Evolutionary conservation across 805 yeast genomes (phyloP), one percentile per base, ranked within the genome.

Genomic region (Yamadazyma endophytica): DNA sequence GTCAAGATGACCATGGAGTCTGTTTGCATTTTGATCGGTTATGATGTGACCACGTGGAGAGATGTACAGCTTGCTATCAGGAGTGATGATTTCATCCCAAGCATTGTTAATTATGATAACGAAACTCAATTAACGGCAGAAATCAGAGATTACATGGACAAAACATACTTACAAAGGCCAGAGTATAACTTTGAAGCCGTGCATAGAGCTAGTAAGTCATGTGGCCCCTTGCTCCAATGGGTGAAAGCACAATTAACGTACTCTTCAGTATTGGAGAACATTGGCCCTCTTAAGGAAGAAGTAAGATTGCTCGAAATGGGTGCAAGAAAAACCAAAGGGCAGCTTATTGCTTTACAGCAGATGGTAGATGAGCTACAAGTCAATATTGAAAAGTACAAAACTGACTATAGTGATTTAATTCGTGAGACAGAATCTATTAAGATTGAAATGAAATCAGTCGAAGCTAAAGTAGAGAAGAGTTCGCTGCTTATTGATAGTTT

Each of bases 151-250:
- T 64, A 57, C 32, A 76, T 90, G 78, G 78, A 79, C 23, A 41
- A 52, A 1, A 65, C 63, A 2, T 90, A 82, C 46, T 55, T 89
- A 8, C 61, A 79, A 0, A 62, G 77, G 32, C 72, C 78, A 0
- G 81, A 75, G 31, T 89, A 73, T 51, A 85, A 74, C 24, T 82
- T 60, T 45, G 88, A 80, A 28, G 59, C 83, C 0, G 95, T 86
- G 0, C 75, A 83, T 45, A 65, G 97, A 23, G 97, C 97, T 4
- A 82, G 95, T 54, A 87, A 84, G 49, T 97, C 97, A 0, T 87
- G 97, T 61, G 97, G 96, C 0, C 97, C 97, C 0, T 60, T 90
- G 21, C 49, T 83, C 13, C 79, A 79, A 39, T 90, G 97, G 97
- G 89, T 88, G 0, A 69, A 70, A 32, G 97, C 97, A 0, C 97